Evolutionary conservation across 179 eudicot species (phyloP).

Genomic region (Corrigiola litoralis): DNA sequence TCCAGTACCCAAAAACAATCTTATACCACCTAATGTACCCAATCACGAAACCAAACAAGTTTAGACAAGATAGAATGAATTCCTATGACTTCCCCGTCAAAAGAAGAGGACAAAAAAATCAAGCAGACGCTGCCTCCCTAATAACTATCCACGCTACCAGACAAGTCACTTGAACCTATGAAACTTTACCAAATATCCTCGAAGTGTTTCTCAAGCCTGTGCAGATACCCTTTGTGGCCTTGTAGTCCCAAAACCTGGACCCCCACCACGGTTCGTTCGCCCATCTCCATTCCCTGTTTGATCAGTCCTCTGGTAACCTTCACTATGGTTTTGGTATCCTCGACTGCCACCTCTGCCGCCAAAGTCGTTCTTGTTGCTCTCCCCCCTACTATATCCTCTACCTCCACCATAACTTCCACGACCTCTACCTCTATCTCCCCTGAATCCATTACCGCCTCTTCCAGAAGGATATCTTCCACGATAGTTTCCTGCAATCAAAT

Average conservation of each 20-base stretch:
- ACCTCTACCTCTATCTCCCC: slow-evolving; percentile 62
- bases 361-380: slow-evolving; percentile 43
- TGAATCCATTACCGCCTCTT: slow-evolving; percentile 57
- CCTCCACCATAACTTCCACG: slow-evolving; percentile 58
- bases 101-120: slow-evolving; percentile 16
- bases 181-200: slow-evolving; percentile 7
- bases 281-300: slow-evolving; percentile 29
- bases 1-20: neutral
- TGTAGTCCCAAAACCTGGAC: slow-evolving; percentile 28
- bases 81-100: slow-evolving; percentile 1
- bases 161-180: slow-evolving; percentile 2
- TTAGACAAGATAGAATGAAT: slow-evolving; percentile 4
- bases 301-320: slow-evolving; percentile 48
- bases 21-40: slow-evolving; percentile 10
- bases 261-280: slow-evolving; percentile 50
- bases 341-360: slow-evolving; percentile 49
- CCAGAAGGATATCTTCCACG: slow-evolving; percentile 57
- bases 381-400: slow-evolving; percentile 58
- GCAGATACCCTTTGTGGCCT: slow-evolving; percentile 48
- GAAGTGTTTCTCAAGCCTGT: slow-evolving; percentile 35
- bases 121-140: slow-evolving; percentile 9
- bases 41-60: neutral
- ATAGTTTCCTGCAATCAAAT: slow-evolving; percentile 33
- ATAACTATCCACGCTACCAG: slow-evolving; percentile 10
- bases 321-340: slow-evolving; percentile 48